phyloP scores from a whole-genome alignment of 2,329 filamentous ascomycete species.

The Colletotrichum tropicicola region DNA sequence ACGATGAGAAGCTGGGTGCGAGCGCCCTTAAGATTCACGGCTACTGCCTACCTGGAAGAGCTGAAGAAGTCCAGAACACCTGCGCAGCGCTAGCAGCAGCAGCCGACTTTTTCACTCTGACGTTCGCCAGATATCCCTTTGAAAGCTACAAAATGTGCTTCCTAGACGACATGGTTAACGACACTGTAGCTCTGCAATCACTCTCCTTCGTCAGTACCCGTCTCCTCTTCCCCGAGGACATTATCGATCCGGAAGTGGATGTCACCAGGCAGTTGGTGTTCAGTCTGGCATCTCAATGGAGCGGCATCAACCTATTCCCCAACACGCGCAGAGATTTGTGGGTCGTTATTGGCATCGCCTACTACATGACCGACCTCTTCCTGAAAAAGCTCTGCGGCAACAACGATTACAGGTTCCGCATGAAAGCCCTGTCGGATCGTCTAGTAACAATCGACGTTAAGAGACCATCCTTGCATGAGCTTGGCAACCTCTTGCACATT shows the following conservation, averaged over 20 bases:
- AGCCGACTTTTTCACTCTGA: conserved; percentile 90
- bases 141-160: conserved; percentile 93
- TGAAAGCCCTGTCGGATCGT: conserved; percentile 84
- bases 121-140: conserved; percentile 91
- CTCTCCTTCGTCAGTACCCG: conserved; percentile 89
- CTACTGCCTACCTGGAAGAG: conserved; percentile 87
- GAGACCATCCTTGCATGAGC: conserved; percentile 82
- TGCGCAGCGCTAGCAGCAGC: conserved; percentile 86
- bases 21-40: conserved; percentile 90
- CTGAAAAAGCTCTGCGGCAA: conserved; percentile 91
- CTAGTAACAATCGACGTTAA: conserved; percentile 84
- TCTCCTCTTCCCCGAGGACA: conserved; percentile 83
- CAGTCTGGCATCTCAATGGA: conserved; percentile 90
- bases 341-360: conserved; percentile 89
- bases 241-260: conserved; percentile 84
- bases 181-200: conserved; percentile 81
- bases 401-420: conserved; percentile 91
- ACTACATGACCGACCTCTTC: conserved; percentile 95
- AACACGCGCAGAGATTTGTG: conserved; percentile 84
- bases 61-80: conserved; percentile 85
- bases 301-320: conserved; percentile 90
- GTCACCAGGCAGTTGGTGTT: conserved; percentile 84
- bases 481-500: conserved; percentile 80
- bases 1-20: conserved; percentile 88
- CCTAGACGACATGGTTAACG: conserved; percentile 84